Evolutionary conservation across 768 basidiomycete genomes (phyloP).

Genomic region (Tricholoma terreum): DNA sequence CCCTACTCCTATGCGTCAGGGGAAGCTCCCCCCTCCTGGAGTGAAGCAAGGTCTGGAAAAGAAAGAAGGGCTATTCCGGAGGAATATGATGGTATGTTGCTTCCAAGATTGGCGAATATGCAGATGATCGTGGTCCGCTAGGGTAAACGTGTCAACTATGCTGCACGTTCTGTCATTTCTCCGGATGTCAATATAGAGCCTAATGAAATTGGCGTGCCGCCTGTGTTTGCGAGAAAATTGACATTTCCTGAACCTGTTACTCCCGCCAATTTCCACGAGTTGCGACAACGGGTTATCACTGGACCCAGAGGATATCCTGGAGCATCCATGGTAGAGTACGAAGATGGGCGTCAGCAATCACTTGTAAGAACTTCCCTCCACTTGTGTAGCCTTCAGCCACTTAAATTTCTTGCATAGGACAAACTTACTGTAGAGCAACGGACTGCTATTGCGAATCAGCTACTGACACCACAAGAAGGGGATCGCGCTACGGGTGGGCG

Average conservation of each 20-base stretch:
- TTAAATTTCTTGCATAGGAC: constrained; percentile 49
- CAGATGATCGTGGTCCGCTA: constrained; percentile 25
- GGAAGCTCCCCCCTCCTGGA: constrained; percentile 87
- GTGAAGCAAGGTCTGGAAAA: constrained; percentile 97
- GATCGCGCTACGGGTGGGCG: constrained; percentile 43
- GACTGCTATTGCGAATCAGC: constrained; percentile 92
- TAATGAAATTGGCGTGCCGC: constrained; percentile 97
- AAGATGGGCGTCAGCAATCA: constrained; percentile 86
- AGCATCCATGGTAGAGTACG: constrained; percentile 91
- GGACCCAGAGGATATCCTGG: constrained; percentile 90
- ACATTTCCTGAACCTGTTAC: constrained; percentile 99
- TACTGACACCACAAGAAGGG: constrained; percentile 87
- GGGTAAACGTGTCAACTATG: constrained; percentile 99
- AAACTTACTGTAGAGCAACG: constrained; percentile 85
- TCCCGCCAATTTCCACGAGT: constrained; percentile 80
- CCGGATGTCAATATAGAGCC: constrained; percentile 99
- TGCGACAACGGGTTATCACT: constrained; percentile 87
- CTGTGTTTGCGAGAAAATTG: constrained; percentile 93
- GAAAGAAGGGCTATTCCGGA: constrained; percentile 97
- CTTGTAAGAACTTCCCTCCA: constrained; percentile 47
- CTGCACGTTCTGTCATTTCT: constrained; percentile 99
- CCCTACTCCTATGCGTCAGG: constrained; percentile 77
- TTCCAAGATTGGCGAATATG: not conserved
- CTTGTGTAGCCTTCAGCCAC: not conserved
- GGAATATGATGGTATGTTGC: constrained; percentile 92